A percentile compares a stretch with the other conserved stretches of the same genome.
Conservation (phyloP, 2,329 filamentous ascomycete species). For the Fusarium robinianum region DNA sequence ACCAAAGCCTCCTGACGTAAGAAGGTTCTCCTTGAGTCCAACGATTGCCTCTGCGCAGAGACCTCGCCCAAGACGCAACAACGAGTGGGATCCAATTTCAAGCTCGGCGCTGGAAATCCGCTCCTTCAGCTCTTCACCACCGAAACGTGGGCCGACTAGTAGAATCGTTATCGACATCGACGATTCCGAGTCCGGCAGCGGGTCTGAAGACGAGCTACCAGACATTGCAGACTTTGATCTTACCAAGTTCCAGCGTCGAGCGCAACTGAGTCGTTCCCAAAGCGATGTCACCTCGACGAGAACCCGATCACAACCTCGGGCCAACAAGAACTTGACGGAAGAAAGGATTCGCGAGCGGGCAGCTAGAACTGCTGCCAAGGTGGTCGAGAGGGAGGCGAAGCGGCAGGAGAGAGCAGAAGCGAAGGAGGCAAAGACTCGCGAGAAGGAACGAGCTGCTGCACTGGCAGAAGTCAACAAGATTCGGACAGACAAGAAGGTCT, state of each 20-base stretch:
- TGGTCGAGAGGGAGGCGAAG: conserved; percentile 60
- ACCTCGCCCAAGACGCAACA: conserved; percentile 9
- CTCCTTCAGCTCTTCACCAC: conserved; percentile 26
- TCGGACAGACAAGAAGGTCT: conserved; percentile 73
- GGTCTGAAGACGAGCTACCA: conserved; percentile 55
- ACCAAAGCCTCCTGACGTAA: conserved; percentile 7
- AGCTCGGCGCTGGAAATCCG: conserved; percentile 54
- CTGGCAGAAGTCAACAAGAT: conserved; percentile 75
- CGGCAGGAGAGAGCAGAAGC: conserved; percentile 60
- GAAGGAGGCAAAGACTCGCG: conserved; percentile 63
- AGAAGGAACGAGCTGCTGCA: conserved; percentile 68
- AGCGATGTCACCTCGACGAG: conserved; percentile 37
- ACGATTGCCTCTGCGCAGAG: conserved; percentile 5
- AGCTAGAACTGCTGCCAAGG: conserved; percentile 54
- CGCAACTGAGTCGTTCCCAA: conserved; percentile 38
- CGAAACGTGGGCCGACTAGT: conserved; percentile 16
- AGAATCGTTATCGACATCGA: conserved; percentile 44
- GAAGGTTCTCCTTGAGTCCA: conserved; percentile 10
- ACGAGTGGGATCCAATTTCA: conserved; percentile 56
- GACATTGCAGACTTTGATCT: conserved; percentile 50
- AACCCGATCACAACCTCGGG: conserved; percentile 23
- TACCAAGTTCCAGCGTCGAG: conserved; percentile 33
- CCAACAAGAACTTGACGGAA: conserved; percentile 40
- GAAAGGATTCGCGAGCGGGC: conserved; percentile 48
- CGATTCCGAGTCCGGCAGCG: conserved; percentile 37